Evolutionary conservation across 495 filamentous ascomycete species (phyloP).

Genomic region (Penicillium cataractarum): DNA sequence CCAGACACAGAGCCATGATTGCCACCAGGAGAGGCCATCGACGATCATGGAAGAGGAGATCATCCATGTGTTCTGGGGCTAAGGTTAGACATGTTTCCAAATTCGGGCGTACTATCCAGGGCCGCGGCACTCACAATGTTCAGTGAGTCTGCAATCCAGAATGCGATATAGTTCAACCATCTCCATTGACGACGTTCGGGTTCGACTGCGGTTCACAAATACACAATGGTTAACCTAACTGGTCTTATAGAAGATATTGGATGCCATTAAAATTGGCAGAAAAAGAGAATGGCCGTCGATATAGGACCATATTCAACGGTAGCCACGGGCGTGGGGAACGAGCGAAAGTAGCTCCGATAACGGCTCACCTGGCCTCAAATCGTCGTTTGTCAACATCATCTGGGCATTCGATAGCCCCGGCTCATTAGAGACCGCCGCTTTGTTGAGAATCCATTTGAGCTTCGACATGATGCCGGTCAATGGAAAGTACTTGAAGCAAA

Average conservation of each 20-base stretch:
- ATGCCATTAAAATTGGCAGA: not conserved
- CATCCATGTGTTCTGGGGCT: constrained; percentile 87
- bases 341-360: not conserved
- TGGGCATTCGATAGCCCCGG: constrained; percentile 80
- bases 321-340: not conserved
- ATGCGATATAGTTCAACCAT: constrained; percentile 85
- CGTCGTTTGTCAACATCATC: constrained; percentile 88
- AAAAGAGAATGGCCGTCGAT: not conserved
- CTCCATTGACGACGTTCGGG: constrained; percentile 84
- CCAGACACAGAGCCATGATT: constrained; percentile 89
- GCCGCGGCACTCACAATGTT: constrained; percentile 67
- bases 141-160: constrained; percentile 93
- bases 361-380: constrained; percentile 75
- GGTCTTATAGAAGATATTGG: not conserved
- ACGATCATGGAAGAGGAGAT: constrained; percentile 84
- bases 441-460: constrained; percentile 44
- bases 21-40: constrained; percentile 88
- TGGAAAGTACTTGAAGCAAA: not conserved
- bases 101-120: not conserved
- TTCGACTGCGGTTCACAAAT: constrained; percentile 60
- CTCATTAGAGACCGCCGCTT: constrained; percentile 72
- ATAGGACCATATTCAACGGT: not conserved
- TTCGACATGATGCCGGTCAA: constrained; percentile 29
- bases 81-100: constrained; percentile 16
- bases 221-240: constrained; percentile 23